Evolutionary conservation across 2,329 filamentous ascomycete genomes (phyloP).

Genomic region (Paraphaeosphaeria sporulosa): DNA sequence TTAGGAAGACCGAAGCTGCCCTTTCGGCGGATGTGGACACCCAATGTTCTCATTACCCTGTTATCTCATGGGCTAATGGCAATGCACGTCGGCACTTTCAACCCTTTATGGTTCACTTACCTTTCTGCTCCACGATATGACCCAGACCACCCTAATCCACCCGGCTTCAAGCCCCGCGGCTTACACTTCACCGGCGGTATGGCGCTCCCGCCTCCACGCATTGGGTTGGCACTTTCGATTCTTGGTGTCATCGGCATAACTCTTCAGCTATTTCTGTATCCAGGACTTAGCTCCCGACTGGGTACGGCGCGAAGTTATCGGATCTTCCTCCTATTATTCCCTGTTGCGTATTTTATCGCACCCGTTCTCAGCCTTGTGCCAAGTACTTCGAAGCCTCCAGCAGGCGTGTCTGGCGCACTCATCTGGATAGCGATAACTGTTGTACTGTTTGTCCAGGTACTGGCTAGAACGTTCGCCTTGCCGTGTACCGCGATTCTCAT

Average conservation of each 20-base stretch:
- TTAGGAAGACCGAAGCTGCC: conserved; percentile 47
- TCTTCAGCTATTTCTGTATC: conserved; percentile 57
- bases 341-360: conserved; percentile 52
- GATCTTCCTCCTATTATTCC: conserved; percentile 53
- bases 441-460: conserved; percentile 54
- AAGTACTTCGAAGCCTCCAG: conserved; percentile 48
- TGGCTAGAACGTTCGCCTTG: conserved; percentile 60
- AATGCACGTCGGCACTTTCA: conserved; percentile 59
- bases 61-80: conserved; percentile 55
- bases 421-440: conserved; percentile 54
- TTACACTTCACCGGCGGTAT: conserved; percentile 59
- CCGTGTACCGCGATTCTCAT: conserved; percentile 64
- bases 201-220: conserved; percentile 55
- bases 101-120: conserved; percentile 59
- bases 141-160: conserved; percentile 41
- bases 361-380: conserved; percentile 55
- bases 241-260: conserved; percentile 57
- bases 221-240: conserved; percentile 58
- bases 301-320: conserved; percentile 54
- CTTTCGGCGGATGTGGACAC: conserved; percentile 57
- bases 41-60: conserved; percentile 54
- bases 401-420: conserved; percentile 48
- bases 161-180: conserved; percentile 44
- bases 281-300: conserved; percentile 50
- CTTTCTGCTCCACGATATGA: conserved; percentile 56